Conservation (phyloP, 768 basidiomycete species). For the Phlegmacium glaucopus region DNA sequence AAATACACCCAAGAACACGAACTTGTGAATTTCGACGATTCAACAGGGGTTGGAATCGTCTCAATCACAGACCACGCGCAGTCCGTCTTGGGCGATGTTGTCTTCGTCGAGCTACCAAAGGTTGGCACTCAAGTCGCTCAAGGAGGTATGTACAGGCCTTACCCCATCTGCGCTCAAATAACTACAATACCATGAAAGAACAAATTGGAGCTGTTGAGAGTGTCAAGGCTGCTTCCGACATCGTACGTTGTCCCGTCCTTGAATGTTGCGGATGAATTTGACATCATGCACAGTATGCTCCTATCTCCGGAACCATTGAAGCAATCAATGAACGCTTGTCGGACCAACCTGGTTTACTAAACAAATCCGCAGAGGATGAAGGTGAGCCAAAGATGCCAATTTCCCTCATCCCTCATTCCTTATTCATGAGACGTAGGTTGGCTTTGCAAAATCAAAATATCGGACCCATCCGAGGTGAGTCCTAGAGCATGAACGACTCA, state of each 20-base stretch:
- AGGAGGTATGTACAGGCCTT: slow-evolving; percentile 60
- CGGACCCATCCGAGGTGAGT: slow-evolving; percentile 72
- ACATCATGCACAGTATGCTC: slow-evolving; percentile 65
- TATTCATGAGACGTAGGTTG: slow-evolving; percentile 56
- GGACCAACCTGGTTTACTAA: slow-evolving; percentile 73
- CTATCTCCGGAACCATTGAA: slow-evolving; percentile 80
- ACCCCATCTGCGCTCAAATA: neutral
- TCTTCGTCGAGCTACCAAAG: slow-evolving; percentile 88
- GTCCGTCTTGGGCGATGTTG: slow-evolving; percentile 89
- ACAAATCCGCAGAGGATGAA: slow-evolving; percentile 81
- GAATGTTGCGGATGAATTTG: slow-evolving; percentile 1
- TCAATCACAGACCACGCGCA: slow-evolving; percentile 93
- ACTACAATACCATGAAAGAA: slow-evolving; percentile 39
- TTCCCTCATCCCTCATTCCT: neutral
- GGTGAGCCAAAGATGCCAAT: slow-evolving; percentile 45
- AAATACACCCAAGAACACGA: slow-evolving; percentile 89
- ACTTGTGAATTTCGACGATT: slow-evolving; percentile 73
- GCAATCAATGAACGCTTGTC: slow-evolving; percentile 75
- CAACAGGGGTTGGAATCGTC: slow-evolving; percentile 73
- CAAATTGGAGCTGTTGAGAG: slow-evolving; percentile 92
- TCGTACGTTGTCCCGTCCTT: slow-evolving; percentile 41
- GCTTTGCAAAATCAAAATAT: slow-evolving; percentile 91
- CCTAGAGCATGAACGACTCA: neutral
- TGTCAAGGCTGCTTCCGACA: slow-evolving; percentile 95
- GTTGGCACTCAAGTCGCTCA: slow-evolving; percentile 58